Conservation (phyloP, 73 alveolate genomes). For the Tetrahymena malaccensis region DNA sequence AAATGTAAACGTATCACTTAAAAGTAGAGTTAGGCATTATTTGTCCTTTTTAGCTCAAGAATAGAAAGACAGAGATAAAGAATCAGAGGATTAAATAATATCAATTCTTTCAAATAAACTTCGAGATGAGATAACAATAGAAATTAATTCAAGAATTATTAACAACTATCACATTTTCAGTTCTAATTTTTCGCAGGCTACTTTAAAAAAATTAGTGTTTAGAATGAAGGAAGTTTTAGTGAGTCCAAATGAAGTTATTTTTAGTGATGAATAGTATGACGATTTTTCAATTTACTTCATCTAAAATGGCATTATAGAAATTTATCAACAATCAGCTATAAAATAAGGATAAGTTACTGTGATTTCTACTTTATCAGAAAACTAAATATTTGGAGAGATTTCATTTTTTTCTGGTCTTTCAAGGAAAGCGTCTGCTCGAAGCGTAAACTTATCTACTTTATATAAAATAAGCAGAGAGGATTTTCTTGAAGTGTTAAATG, state of each 20-base stretch:
- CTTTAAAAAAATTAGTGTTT: background rate
- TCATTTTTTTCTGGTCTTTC: slow-evolving; percentile 18
- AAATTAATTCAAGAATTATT: background rate
- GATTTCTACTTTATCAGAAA: background rate
- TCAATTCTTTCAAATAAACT: background rate
- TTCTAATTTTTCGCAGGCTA: background rate
- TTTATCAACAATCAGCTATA: background rate
- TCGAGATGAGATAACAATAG: background rate
- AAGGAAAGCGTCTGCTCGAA: slow-evolving; percentile 25
- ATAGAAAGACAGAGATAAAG: background rate
- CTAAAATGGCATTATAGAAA: background rate
- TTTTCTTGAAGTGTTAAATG: background rate
- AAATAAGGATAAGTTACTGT: background rate
- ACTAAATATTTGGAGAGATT: slow-evolving; percentile 15
- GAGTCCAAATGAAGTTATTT: background rate
- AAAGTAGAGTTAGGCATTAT: background rate
- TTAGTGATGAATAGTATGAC: background rate
- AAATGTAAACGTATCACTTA: background rate
- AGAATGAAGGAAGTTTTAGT: background rate
- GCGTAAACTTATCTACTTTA: background rate
- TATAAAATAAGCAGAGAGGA: background rate
- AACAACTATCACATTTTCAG: background rate
- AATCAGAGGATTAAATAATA: background rate
- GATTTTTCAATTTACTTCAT: background rate
- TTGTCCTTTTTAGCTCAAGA: background rate